These are phyloP conservation scores for Termitomyces eurrhizus DNA, from an alignment of 768 basidiomycete species.

Conservation along the genomic window DNA sequence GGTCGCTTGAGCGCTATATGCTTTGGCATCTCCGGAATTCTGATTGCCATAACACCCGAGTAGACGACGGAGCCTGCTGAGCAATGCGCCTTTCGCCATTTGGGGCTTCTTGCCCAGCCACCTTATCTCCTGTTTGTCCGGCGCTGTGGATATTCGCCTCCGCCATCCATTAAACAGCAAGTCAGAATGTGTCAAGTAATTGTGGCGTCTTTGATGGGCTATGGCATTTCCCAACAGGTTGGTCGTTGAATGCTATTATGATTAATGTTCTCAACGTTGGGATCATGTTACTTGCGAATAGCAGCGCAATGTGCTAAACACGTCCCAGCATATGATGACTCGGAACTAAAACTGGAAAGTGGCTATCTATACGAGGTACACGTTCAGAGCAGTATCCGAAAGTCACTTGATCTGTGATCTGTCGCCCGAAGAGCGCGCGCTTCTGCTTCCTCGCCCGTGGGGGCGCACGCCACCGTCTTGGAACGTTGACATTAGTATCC, in stretches of 20 bases:
- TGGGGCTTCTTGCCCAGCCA: background rate
- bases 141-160: background rate
- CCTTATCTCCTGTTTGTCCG: background rate
- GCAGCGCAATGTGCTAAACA: background rate
- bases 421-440: no score
- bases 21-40: no score
- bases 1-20: background rate
- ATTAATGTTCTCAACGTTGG: background rate
- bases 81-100: background rate
- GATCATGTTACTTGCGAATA: background rate
- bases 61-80: background rate
- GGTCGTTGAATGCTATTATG: background rate
- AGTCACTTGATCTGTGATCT: no score
- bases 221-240: background rate
- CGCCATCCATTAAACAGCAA: background rate
- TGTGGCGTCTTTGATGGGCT: background rate
- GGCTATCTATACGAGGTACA: no score
- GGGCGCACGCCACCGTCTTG: no score
- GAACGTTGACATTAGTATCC: background rate
- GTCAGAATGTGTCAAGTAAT: background rate
- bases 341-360: no score
- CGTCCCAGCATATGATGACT: background rate
- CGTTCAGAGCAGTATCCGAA: no score
- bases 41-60: background rate
- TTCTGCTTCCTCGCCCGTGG: background rate